phyloP scores from a whole-genome alignment of 768 basidiomycete species.

The Suillus discolor region DNA sequence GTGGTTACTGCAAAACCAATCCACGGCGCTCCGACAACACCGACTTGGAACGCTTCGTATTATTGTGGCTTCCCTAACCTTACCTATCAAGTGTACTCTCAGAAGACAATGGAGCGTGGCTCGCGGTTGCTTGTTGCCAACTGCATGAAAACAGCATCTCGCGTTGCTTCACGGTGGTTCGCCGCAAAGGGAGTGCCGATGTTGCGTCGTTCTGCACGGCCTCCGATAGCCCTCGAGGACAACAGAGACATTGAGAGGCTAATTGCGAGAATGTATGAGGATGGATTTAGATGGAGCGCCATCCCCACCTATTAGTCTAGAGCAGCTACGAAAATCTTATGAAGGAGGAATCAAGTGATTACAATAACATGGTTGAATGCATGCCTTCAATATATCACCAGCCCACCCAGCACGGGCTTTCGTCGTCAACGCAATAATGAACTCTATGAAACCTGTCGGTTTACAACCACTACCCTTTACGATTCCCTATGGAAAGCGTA shows the following conservation, averaged over 20 bases:
- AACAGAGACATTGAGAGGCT: slow-evolving; percentile 44
- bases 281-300: too few relatives aligned
- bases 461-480: too few relatives aligned
- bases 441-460: too few relatives aligned
- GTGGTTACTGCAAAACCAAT: slow-evolving; percentile 30
- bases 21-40: slow-evolving; percentile 31
- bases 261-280: slow-evolving; percentile 46
- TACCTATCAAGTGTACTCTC: slow-evolving; percentile 44
- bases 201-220: slow-evolving; percentile 54
- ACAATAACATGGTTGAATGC: too few relatives aligned
- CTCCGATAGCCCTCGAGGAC: slow-evolving; percentile 34
- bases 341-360: too few relatives aligned
- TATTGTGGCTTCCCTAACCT: slow-evolving; percentile 54
- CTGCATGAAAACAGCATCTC: slow-evolving; percentile 79
- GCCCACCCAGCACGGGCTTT: too few relatives aligned
- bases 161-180: slow-evolving; percentile 74
- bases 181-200: slow-evolving; percentile 60
- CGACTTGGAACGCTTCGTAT: slow-evolving; percentile 31
- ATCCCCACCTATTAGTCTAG: too few relatives aligned
- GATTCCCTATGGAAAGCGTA: too few relatives aligned
- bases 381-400: too few relatives aligned
- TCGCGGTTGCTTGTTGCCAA: slow-evolving; percentile 69
- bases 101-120: slow-evolving; percentile 35
- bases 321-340: too few relatives aligned
- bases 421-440: too few relatives aligned